phyloP scores from a whole-genome alignment of 176 grass and related monocot genomes.

The Poa pratensis region DNA sequence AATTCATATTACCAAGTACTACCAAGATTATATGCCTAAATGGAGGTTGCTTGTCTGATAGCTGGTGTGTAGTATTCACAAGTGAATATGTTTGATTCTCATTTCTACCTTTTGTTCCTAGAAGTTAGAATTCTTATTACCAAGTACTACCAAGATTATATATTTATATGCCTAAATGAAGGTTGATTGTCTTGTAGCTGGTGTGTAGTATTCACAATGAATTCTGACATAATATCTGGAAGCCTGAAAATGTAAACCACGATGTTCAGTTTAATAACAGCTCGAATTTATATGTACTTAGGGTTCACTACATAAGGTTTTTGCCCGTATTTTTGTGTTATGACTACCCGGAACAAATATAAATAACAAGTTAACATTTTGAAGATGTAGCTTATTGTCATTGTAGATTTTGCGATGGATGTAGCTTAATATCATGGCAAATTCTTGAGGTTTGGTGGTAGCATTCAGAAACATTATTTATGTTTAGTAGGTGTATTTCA shows the following conservation, averaged over 20 bases:
- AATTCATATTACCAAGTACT: neutral
- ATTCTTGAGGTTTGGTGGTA: neutral
- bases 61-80: neutral
- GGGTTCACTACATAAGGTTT: neutral
- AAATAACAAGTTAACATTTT: slow-evolving; percentile 2
- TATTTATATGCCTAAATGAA: neutral
- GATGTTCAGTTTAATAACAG: neutral
- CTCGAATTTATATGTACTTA: neutral
- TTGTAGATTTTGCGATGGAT: slow-evolving; percentile 16
- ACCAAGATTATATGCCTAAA: neutral
- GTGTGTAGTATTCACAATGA: neutral
- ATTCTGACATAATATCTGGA: neutral
- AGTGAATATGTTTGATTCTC: neutral
- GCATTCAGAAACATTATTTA: neutral
- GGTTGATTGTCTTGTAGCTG: neutral
- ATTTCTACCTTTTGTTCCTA: neutral
- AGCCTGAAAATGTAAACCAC: neutral
- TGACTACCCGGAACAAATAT: neutral
- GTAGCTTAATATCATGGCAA: neutral
- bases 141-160: neutral
- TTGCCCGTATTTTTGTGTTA: neutral
- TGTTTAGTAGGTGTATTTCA: neutral
- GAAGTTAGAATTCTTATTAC: neutral
- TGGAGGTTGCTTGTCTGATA: neutral
- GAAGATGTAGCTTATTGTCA: slow-evolving; percentile 6